phyloP scores from a whole-genome alignment of 495 filamentous ascomycete species.

The Cercophora newfieldiana region DNA sequence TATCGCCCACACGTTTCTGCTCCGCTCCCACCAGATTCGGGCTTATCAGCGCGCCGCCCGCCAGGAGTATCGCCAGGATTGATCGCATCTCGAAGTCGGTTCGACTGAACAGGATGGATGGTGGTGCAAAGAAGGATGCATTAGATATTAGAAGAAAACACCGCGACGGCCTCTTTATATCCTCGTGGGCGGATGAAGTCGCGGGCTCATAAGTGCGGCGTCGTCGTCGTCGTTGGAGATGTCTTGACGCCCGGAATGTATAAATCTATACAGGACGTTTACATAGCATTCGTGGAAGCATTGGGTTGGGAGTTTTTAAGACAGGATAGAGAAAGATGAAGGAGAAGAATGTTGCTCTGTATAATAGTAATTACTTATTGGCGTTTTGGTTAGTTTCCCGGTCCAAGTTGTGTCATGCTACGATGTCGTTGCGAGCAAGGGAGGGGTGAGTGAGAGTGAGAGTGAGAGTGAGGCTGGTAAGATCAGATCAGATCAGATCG shows the following conservation, averaged over 20 bases:
- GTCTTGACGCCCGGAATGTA: background rate
- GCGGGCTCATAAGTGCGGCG: background rate
- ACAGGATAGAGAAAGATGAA: constrained; percentile 7
- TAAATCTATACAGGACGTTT: constrained; percentile 2
- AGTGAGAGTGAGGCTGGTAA: background rate
- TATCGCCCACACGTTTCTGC: background rate
- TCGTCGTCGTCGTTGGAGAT: background rate
- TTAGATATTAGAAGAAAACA: constrained; percentile 6
- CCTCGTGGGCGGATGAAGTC: background rate
- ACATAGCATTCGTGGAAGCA: background rate
- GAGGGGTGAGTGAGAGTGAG: background rate
- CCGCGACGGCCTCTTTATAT: background rate
- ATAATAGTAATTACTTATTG: constrained; percentile 2
- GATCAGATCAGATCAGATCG: background rate
- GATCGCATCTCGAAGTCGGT: background rate
- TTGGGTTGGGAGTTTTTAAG: background rate
- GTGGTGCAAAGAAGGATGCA: background rate
- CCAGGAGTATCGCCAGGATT: background rate
- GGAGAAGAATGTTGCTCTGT: background rate
- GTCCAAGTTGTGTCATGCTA: background rate
- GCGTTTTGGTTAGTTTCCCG: background rate
- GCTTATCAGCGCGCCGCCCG: background rate
- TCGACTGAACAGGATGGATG: background rate
- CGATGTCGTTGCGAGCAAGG: background rate
- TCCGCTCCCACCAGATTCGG: background rate